A percentile compares a stretch with the other conserved stretches of the same genome.
phyloP scores from a whole-genome alignment of 495 filamentous ascomycete genomes.

The Pyrenopolyporus hunteri region DNA sequence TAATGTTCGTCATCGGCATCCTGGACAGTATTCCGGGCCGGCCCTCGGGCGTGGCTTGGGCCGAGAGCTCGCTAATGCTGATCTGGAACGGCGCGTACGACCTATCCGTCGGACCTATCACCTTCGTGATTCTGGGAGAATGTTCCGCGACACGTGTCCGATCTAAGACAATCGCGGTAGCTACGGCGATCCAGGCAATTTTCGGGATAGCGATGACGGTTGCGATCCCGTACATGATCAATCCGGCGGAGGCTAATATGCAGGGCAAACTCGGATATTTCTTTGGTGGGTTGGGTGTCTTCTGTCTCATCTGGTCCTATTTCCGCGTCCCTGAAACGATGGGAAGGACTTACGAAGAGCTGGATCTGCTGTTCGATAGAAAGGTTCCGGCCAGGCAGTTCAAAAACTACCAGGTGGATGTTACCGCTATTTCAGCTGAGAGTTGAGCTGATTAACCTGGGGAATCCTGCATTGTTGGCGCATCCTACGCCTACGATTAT shows the following conservation, averaged over 20 bases:
- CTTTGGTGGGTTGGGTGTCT: constrained; percentile 61
- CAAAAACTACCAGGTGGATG: constrained; percentile 45
- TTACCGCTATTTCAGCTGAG: constrained; percentile 8
- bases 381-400: constrained; percentile 61
- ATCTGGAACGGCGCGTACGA: constrained; percentile 65
- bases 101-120: constrained; percentile 63
- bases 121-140: constrained; percentile 68
- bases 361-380: constrained; percentile 58
- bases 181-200: constrained; percentile 63
- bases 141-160: constrained; percentile 63
- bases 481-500: too few species aligned
- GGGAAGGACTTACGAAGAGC: constrained; percentile 64
- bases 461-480: too few species aligned
- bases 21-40: constrained; percentile 60
- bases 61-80: constrained; percentile 59
- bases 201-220: constrained; percentile 67
- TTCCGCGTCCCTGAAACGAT: constrained; percentile 67
- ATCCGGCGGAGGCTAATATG: constrained; percentile 67
- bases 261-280: constrained; percentile 72
- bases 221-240: constrained; percentile 71
- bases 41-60: constrained; percentile 54
- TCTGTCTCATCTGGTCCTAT: constrained; percentile 56
- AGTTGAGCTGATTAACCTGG: constrained; percentile 8
- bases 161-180: constrained; percentile 66
- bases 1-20: constrained; percentile 65